Conservation (phyloP, 1,139 yeast genomes). For the Yamadazyma taylorii region DNA sequence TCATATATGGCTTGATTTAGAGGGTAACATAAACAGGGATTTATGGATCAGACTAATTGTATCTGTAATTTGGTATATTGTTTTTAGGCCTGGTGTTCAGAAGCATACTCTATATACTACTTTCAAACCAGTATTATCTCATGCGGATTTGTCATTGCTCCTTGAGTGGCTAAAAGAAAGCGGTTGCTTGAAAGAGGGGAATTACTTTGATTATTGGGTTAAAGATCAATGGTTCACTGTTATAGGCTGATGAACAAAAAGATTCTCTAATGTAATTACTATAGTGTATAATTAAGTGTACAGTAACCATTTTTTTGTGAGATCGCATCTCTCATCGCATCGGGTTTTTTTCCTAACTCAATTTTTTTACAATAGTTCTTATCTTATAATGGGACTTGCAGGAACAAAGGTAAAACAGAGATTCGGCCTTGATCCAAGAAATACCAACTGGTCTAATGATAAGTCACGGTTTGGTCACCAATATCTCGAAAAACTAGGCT, state of each 20-base stretch:
- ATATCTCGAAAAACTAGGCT: conserved; percentile 78
- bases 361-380: not conserved
- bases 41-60: conserved; percentile 62
- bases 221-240: conserved; percentile 53
- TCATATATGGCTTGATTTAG: conserved; percentile 69
- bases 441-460: conserved; percentile 92
- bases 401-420: conserved; percentile 80
- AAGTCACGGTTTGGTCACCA: conserved; percentile 84
- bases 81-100: conserved; percentile 68
- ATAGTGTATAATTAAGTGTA: not conserved
- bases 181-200: conserved; percentile 38
- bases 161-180: conserved; percentile 58
- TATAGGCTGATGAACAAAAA: conserved; percentile 22
- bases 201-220: conserved; percentile 50
- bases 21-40: conserved; percentile 55
- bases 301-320: not conserved
- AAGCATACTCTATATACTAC: conserved; percentile 29
- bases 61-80: conserved; percentile 49
- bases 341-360: conserved; percentile 12
- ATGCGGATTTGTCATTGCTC: conserved; percentile 49
- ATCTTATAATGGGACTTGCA: conserved; percentile 78
- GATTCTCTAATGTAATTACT: too few relatives aligned
- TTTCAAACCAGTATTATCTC: conserved; percentile 44
- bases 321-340: conserved; percentile 5
- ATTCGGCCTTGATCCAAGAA: conserved; percentile 91